These are phyloP conservation scores for Salix exigua DNA, from an alignment of 345 rosid genomes.

Conservation along the genomic window DNA sequence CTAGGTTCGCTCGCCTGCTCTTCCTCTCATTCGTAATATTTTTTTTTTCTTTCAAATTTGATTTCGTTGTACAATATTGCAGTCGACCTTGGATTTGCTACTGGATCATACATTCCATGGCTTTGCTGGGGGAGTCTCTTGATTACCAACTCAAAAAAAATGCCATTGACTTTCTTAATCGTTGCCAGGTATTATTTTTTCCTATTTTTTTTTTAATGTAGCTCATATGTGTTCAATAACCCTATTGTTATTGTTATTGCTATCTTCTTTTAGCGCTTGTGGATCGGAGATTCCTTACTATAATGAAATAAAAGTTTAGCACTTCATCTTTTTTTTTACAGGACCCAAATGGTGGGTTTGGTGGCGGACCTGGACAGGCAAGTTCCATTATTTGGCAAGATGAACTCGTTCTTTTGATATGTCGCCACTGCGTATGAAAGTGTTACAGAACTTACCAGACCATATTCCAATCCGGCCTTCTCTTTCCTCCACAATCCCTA, in stretches of 20 bases:
- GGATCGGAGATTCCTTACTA: not conserved
- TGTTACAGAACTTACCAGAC: not conserved
- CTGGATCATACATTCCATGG: slow-evolving; percentile 89
- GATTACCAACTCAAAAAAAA: slow-evolving; percentile 53
- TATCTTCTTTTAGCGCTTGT: not conserved
- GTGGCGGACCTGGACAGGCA: slow-evolving; percentile 99
- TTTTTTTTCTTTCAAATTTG: not conserved
- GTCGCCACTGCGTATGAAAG: not conserved
- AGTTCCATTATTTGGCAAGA: slow-evolving; percentile 21
- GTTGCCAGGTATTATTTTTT: slow-evolving; percentile 60
- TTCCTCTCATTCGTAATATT: not conserved
- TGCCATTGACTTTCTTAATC: slow-evolving; percentile 62
- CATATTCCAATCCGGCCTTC: not conserved
- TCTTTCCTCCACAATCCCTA: not conserved
- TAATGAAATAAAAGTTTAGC: not conserved
- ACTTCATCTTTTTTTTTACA: slow-evolving; percentile 17
- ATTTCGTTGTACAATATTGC: slow-evolving; percentile 5
- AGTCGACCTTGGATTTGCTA: slow-evolving; percentile 98
- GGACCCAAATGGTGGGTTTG: slow-evolving; percentile 88
- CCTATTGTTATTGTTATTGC: no score
- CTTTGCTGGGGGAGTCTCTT: slow-evolving; percentile 67
- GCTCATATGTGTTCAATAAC: not conserved
- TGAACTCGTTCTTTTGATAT: not conserved
- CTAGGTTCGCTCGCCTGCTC: slow-evolving; percentile 44
- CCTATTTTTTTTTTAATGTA: not conserved